Conservation (phyloP, 192 early-diverging fungal species). For the Diversispora epigaea region DNA sequence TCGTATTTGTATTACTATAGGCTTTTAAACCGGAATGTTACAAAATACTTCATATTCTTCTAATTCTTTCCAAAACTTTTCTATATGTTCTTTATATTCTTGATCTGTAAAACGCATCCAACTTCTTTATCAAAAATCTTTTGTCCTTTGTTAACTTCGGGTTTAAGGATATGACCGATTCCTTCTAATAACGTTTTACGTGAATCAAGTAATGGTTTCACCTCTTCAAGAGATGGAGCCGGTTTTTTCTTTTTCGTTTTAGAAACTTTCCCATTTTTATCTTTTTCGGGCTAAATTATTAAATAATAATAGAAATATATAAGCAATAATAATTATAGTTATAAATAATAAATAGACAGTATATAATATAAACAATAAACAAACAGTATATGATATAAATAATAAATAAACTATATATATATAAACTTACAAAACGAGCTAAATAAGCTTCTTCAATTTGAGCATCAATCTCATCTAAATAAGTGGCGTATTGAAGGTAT, state of each 20-base stretch:
- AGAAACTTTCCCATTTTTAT: not conserved
- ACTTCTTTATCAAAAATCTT: no score
- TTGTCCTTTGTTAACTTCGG: not conserved
- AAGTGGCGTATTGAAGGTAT: constrained; percentile 84
- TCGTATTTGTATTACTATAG: no score
- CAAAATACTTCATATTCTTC: no score
- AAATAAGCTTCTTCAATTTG: constrained; percentile 86
- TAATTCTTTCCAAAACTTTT: no score
- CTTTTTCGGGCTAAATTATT: constrained; percentile 8
- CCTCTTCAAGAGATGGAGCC: not conserved
- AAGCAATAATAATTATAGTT: no score
- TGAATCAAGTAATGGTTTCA: not conserved
- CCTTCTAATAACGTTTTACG: not conserved
- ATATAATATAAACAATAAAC: not conserved
- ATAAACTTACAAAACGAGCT: constrained; percentile 74
- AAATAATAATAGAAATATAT: not conserved
- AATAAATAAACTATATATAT: not conserved
- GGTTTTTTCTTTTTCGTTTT: constrained; percentile 12
- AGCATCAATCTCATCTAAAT: constrained; percentile 85
- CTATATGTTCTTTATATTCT: no score
- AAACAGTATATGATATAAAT: not conserved
- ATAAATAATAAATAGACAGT: not conserved
- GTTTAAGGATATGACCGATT: not conserved
- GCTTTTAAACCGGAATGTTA: no score
- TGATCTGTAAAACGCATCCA: no score